phyloP scores from a whole-genome alignment of 1,284 basidiomycete species.

The Microbotryomycetes sp. region DNA sequence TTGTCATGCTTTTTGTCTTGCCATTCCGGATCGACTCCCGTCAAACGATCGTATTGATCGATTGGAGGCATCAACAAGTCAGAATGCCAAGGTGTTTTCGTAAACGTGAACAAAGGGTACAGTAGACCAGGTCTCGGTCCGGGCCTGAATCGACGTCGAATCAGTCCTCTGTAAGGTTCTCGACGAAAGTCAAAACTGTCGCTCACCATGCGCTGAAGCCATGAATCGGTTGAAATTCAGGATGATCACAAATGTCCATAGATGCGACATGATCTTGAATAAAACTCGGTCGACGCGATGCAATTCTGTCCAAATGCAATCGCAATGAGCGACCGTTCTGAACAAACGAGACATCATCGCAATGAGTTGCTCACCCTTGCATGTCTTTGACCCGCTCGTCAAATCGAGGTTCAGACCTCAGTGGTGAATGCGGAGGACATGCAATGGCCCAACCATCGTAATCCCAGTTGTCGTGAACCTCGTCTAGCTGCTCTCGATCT shows the following conservation, averaged over 20 bases:
- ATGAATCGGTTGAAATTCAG: constrained; percentile 27
- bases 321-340: background rate
- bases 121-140: constrained; percentile 30
- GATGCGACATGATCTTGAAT: constrained; percentile 27
- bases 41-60: constrained; percentile 34
- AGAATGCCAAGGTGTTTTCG: constrained; percentile 33
- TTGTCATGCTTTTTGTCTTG: constrained; percentile 43
- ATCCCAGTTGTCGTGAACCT: constrained; percentile 13
- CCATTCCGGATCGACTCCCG: constrained; percentile 40
- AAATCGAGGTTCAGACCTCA: constrained; percentile 7
- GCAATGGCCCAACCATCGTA: constrained; percentile 26
- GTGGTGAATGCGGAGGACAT: constrained; percentile 15
- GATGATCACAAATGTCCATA: constrained; percentile 32
- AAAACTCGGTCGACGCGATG: constrained; percentile 9
- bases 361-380: background rate
- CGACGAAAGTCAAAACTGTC: background rate
- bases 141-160: constrained; percentile 12
- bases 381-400: constrained; percentile 13
- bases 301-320: background rate
- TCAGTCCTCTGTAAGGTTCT: too few relatives aligned
- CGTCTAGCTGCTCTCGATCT: constrained; percentile 1
- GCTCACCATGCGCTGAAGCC: constrained; percentile 29
- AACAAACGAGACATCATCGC: background rate
- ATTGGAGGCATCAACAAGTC: constrained; percentile 37
- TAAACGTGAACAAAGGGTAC: constrained; percentile 36